These are phyloP conservation scores for Cladophialophora immunda DNA, from an alignment of 2,329 filamentous ascomycete genomes.

Conservation along the genomic window DNA sequence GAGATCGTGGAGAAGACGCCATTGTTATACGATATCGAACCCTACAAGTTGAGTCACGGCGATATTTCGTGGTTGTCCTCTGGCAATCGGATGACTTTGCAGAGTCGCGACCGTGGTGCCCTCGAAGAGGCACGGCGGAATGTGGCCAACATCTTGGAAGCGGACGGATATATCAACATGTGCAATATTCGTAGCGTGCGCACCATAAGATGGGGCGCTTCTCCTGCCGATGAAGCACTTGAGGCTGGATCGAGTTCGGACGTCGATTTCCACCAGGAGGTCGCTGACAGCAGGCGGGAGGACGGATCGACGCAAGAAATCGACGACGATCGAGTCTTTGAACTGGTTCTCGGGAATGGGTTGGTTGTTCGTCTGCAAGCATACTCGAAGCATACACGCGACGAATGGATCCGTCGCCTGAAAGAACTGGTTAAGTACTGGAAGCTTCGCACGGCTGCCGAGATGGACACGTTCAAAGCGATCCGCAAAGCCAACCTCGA, in stretches of 20 bases:
- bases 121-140: constrained; percentile 67
- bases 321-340: constrained; percentile 67
- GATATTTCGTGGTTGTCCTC: constrained; percentile 65
- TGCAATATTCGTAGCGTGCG: constrained; percentile 66
- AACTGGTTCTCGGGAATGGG: constrained; percentile 68
- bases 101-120: constrained; percentile 65
- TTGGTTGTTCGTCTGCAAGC: constrained; percentile 69
- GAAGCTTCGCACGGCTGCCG: constrained; percentile 64
- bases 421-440: constrained; percentile 68
- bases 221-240: constrained; percentile 62
- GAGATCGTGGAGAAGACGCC: constrained; percentile 67
- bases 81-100: constrained; percentile 56
- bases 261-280: constrained; percentile 63
- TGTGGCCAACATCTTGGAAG: constrained; percentile 63
- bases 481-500: constrained; percentile 67
- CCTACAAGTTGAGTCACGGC: constrained; percentile 64
- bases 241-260: constrained; percentile 62
- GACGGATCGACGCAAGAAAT: constrained; percentile 63
- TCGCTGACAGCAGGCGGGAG: constrained; percentile 56
- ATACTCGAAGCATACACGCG: constrained; percentile 64
- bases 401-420: constrained; percentile 70
- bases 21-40: constrained; percentile 68
- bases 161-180: constrained; percentile 72
- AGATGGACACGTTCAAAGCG: constrained; percentile 65
- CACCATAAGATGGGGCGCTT: constrained; percentile 61